Base-by-base conservation (phyloP, 2,329 filamentous ascomycete species). In the Aspergillus piperis region DNA sequence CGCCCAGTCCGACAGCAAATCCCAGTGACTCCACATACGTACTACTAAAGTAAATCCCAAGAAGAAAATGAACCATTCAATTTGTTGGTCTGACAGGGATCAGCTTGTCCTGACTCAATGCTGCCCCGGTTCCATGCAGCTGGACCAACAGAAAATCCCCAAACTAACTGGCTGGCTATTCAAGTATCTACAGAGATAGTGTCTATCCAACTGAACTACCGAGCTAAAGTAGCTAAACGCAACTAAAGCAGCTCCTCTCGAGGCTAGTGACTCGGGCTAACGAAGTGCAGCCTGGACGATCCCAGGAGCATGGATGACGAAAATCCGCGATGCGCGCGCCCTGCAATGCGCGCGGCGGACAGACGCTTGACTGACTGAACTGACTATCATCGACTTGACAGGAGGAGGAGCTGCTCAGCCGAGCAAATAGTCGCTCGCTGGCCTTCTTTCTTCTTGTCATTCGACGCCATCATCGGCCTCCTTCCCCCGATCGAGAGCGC, bases 401-500 rank as follows among this genome's bases (percentile, higher is more conserved):
- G 47, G 59, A 42, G 32, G 32, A 36, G 32, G 32, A 13, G 10
- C 54, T 38, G 23, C 42, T 49, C 19, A 51, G 49, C 54, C 53
- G 50, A 54, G 42, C 54, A 62, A 53, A 59, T 64, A 59, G 58
- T 61, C 17, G 32, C 32, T 36, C 11, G 32, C 32, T 36, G 32
- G 32, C 4, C 32, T 36, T 13, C 32, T 36, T 36, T 36, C 32
- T 36, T 36, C 32, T 36, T 36, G 32, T 36, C 32, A 36, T 13
- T 36, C 32, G 32, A 36, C 32, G 32, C 32, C 32, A 36, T 36
- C 32, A 36, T 36, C 56, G 42, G 27, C 17, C 54, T 30, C 47
- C 25, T 17, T 27, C 44, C 44, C 42, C 59, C 61, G 62, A 61
- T 57, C 57, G 53, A 66, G 53, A 65, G 62, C 60, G 55, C 36